These are phyloP conservation scores for Penicillium occitanis DNA, from an alignment of 2,329 filamentous ascomycete genomes.

Conservation along the genomic window DNA sequence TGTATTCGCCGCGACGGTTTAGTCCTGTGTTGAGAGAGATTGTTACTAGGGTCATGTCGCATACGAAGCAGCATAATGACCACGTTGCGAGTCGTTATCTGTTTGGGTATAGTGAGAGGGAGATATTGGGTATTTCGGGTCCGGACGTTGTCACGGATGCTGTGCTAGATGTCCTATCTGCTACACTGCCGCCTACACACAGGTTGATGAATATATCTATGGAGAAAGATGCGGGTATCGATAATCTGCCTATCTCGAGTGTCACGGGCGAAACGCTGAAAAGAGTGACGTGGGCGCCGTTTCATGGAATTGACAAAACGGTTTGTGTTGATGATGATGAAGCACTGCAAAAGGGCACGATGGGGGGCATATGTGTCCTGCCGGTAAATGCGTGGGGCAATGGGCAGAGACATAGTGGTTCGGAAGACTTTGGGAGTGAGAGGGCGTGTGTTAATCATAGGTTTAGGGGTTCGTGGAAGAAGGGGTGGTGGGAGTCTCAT, in stretches of 20 bases:
- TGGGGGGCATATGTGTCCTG: slow-evolving; percentile 83
- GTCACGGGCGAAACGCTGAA: slow-evolving; percentile 19
- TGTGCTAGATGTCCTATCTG: slow-evolving; percentile 33
- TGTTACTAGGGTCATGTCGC: slow-evolving; percentile 34
- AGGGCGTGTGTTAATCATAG: slow-evolving; percentile 38
- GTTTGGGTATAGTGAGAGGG: slow-evolving; percentile 30
- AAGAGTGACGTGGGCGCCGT: slow-evolving; percentile 38
- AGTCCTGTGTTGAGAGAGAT: slow-evolving; percentile 34
- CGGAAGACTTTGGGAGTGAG: slow-evolving; percentile 29
- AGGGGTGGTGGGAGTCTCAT: slow-evolving; percentile 32
- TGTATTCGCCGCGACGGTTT: slow-evolving; percentile 38
- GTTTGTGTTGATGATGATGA: slow-evolving; percentile 28
- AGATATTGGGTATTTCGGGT: slow-evolving; percentile 35
- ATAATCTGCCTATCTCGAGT: slow-evolving; percentile 22
- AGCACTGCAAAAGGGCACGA: slow-evolving; percentile 52
- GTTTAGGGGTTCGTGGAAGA: slow-evolving; percentile 37
- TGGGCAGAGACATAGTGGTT: slow-evolving; percentile 36
- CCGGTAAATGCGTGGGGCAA: slow-evolving; percentile 65
- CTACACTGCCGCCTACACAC: slow-evolving; percentile 31
- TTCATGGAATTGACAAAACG: slow-evolving; percentile 29
- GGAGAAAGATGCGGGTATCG: slow-evolving; percentile 26
- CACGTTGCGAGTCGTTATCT: slow-evolving; percentile 15
- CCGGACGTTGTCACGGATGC: slow-evolving; percentile 38
- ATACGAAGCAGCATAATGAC: slow-evolving; percentile 31
- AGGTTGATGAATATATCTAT: slow-evolving; percentile 28